A percentile compares a stretch with the other conserved stretches of the same genome.
Conservation (phyloP, 106 monocot genomes). For the Dendrobium huoshanense region DNA sequence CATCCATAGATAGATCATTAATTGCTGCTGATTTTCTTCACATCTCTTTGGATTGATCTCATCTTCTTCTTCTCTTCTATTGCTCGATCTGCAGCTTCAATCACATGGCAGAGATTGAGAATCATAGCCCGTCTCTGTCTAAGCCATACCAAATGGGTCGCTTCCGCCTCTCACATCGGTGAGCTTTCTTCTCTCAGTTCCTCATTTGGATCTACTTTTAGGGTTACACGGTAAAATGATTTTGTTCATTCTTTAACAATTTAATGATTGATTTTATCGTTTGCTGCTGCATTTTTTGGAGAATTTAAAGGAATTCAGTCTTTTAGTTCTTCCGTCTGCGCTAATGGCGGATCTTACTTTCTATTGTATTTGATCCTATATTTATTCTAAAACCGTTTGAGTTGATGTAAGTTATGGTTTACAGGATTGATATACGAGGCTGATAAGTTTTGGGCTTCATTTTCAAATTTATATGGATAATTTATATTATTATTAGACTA, state of each 20-base stretch:
- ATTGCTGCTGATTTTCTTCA: neutral
- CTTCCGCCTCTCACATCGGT: conserved; percentile 63
- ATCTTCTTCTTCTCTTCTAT: neutral
- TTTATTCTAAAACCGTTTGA: too few relatives aligned
- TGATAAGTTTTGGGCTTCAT: too few relatives aligned
- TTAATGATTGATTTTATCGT: neutral
- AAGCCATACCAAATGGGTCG: conserved; percentile 54
- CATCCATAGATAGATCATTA: neutral
- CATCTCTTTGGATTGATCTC: neutral
- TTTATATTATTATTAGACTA: too few relatives aligned
- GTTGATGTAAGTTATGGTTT: too few relatives aligned
- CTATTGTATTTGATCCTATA: too few relatives aligned
- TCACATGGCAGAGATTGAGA: conserved; percentile 7
- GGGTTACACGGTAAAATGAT: neutral
- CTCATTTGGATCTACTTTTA: neutral
- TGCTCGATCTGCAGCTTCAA: neutral
- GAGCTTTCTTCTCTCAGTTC: neutral
- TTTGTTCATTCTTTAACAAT: neutral
- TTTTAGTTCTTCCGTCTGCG: neutral
- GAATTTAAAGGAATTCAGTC: neutral
- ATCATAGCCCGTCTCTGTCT: conserved; percentile 34
- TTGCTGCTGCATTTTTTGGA: neutral
- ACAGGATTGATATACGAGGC: too few relatives aligned
- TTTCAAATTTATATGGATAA: too few relatives aligned
- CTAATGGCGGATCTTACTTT: neutral